phyloP scores from a whole-genome alignment of 1,139 yeast genomes.

The Williopsis jadinii region DNA sequence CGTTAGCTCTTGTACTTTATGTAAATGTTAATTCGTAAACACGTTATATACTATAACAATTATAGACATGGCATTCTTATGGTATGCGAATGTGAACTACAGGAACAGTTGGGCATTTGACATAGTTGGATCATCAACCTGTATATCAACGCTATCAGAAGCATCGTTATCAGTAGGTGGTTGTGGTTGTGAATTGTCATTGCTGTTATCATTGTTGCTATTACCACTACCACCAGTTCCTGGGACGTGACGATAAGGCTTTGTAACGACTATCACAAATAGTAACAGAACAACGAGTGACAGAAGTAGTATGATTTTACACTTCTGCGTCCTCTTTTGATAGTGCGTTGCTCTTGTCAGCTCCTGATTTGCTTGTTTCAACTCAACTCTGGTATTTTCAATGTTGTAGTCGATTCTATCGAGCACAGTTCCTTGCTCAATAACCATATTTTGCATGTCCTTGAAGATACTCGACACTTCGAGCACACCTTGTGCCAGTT shows the following conservation, averaged over 20 bases:
- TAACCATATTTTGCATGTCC: constrained; percentile 85
- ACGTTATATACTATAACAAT: neutral
- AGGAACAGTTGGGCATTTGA: neutral
- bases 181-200: too few relatives aligned
- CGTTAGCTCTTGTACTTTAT: too few relatives aligned
- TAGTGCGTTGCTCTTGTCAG: constrained; percentile 68
- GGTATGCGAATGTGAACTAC: too few relatives aligned
- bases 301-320: constrained; percentile 75
- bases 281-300: constrained; percentile 65
- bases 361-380: constrained; percentile 73
- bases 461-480: constrained; percentile 91
- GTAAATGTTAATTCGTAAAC: too few relatives aligned
- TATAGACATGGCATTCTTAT: neutral
- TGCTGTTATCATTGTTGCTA: neutral
- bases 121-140: neutral
- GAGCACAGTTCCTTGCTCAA: constrained; percentile 90
- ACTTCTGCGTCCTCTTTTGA: constrained; percentile 86
- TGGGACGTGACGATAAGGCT: constrained; percentile 39
- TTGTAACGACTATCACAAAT: constrained; percentile 62
- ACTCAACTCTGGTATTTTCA: constrained; percentile 67
- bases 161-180: too few relatives aligned
- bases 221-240: constrained; percentile 1
- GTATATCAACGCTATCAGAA: neutral
- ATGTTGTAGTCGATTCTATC: constrained; percentile 92
- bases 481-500: constrained; percentile 87